Evolutionary conservation across 2,329 filamentous ascomycete genomes (phyloP).

Genomic region (Sarocladium strictum): DNA sequence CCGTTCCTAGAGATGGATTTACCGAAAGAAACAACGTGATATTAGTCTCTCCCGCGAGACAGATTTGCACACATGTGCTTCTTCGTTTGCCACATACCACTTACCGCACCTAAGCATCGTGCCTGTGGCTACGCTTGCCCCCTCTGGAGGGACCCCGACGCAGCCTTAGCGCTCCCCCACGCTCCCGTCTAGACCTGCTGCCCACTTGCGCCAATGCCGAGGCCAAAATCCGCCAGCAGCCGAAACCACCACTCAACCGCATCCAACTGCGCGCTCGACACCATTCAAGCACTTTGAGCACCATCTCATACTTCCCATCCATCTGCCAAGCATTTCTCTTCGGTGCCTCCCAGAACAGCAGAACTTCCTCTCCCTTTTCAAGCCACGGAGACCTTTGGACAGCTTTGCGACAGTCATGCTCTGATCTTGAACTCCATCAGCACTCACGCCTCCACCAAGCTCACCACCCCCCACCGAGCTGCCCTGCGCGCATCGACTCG

Average conservation of each 20-base stretch:
- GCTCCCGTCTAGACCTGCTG: no score
- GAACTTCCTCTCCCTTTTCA: no score
- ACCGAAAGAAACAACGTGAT: not conserved
- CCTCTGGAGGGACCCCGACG: no score
- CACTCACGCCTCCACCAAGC: not conserved
- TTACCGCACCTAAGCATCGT: no score
- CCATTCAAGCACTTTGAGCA: not conserved
- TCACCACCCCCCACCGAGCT: not conserved
- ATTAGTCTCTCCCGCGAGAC: not conserved
- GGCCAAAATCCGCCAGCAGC: conserved; percentile 9
- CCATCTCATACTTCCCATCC: not conserved
- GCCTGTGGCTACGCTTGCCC: no score
- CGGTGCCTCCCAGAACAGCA: not conserved
- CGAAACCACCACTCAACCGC: conserved; percentile 3
- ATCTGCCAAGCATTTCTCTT: no score
- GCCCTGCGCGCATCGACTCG: not conserved
- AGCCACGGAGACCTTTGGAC: no score
- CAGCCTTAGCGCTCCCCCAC: no score
- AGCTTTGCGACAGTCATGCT: not conserved
- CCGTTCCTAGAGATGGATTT: not conserved
- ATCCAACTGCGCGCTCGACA: not conserved
- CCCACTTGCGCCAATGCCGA: conserved; percentile 8
- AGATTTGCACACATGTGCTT: not conserved
- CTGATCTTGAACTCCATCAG: not conserved
- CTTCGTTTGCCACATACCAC: no score